Evolutionary conservation across 495 filamentous ascomycete species (phyloP), one percentile per base, ranked within the genome.

Genomic region (Aspergillus nanangensis): DNA sequence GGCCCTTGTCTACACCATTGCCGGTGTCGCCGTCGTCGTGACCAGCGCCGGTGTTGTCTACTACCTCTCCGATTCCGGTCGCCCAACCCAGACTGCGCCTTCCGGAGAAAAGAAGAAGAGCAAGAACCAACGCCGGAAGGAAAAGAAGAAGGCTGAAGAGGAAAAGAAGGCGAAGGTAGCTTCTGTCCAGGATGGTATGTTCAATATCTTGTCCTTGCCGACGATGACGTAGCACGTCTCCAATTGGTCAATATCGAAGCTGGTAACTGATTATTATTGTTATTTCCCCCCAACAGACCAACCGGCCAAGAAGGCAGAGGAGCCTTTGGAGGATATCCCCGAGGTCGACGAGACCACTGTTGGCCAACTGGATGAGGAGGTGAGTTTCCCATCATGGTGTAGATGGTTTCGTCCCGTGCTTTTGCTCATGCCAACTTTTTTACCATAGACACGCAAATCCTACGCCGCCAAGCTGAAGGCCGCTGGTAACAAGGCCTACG

Each of bases 401-500:
- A 29, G 7, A 5, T 11, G 7, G 25, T 29, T 29, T 11, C 25
- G n/a, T 22, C 20, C 13, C 21, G 42, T 19, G 14, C 19, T 23
- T 14, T 7, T 32, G 35, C 42, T 24, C 32, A 51, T 40, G 21
- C 51, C 61, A 27, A 58, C 43, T 21, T 43, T 45, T 15, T 23
- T 7, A 29, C 19, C 29, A 2, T 20, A 70, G 68, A 75, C 70
- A 43, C 66, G 89, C 19, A 88, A 92, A 64, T 81, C 89, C 14
- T 91, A 85, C 60, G 88, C 93, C 22, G 80, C 80, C 39, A 93
- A 92, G 71, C 75, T 99, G 42, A 99, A 99, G 75, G 85, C 83
- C 44, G 88, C 88, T 37, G 93, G 93, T 53, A 99, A 99, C 75
- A 94, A 91, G 71, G 92, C 93, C 8, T 99, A 96, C 62, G 88